Evolutionary conservation across 2,329 filamentous ascomycete genomes (phyloP), one percentile per base, ranked within the genome.

Genomic region (Nigrospora osmanthi): DNA sequence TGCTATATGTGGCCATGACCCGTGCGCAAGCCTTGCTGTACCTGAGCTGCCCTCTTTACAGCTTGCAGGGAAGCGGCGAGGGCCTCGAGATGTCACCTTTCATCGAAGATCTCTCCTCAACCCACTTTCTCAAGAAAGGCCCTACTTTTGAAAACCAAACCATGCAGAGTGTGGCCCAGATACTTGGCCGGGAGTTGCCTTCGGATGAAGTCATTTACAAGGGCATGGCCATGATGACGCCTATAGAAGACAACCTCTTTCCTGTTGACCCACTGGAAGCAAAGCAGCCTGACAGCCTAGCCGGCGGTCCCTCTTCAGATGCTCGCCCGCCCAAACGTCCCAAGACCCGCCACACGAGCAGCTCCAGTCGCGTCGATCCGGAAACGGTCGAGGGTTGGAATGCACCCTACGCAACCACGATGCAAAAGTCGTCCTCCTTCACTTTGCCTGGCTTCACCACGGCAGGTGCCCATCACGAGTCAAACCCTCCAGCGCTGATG

Each of bases 1-100:
- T 98, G 38, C 72, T 98, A 0, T 98, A 97, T 57, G 93, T 98
- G 13, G 91, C 90, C 28, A 97, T 98, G 90, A 98, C 91, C 3
- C 76, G 91, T 60, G 91, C 93, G 7, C 84, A 97, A 60, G 83
- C 81, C 1, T 66, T 97, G 30, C 69, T 98, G 1, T 95, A 95
- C 55, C 71, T 97, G 44, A 95, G 89, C 61, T 87, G 81, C 52
- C 88, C 90, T 0, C 63, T 83, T 34, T 82, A 81, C 53, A 83
- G 80, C 48, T 80, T 83, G 9, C 75, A 79, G 45, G 68, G 74
- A 19, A 64, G 66, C 44, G 66, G 69, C 40, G 75, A 82, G 52
- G 71, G 80, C 46, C 80, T 83, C 0, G 78, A 75, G 9, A 61
- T 91, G 14, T 93, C 88, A 1, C 73, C 75, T 1, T 96, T 95